These are phyloP conservation scores for Zalaria obscura DNA, from an alignment of 2,329 filamentous ascomycete genomes.

Conservation along the genomic window DNA sequence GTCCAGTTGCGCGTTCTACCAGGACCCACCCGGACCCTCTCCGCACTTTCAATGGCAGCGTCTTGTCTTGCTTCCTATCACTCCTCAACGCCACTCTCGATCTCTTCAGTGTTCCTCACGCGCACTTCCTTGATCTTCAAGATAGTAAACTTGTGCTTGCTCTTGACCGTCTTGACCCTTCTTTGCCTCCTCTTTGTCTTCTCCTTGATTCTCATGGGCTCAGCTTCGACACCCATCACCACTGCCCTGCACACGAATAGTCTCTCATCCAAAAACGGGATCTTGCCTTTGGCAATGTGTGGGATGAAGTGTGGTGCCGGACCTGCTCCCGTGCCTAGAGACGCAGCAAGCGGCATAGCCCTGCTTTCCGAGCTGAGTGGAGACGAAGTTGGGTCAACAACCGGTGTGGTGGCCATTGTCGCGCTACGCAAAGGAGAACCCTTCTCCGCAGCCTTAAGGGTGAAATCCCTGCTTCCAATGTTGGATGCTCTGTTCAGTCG, in stretches of 20 bases:
- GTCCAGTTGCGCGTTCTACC: too few relatives aligned
- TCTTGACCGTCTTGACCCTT: slow-evolving; percentile 59
- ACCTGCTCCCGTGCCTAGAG: slow-evolving; percentile 11
- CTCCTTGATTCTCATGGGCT: slow-evolving; percentile 42
- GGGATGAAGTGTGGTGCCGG: slow-evolving; percentile 22
- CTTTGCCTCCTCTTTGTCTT: slow-evolving; percentile 52
- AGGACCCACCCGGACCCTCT: too few relatives aligned
- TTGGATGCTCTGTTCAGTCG: slow-evolving; percentile 74
- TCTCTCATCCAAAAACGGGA: slow-evolving; percentile 58
- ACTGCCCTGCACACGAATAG: slow-evolving; percentile 75
- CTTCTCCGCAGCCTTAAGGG: slow-evolving; percentile 54
- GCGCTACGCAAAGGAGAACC: slow-evolving; percentile 27
- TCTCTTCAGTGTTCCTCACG: slow-evolving; percentile 44
- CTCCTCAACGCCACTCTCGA: slow-evolving; percentile 25
- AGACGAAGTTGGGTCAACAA: slow-evolving; percentile 15
- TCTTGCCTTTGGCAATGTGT: slow-evolving; percentile 22
- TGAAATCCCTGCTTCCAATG: slow-evolving; percentile 80
- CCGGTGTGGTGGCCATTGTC: slow-evolving; percentile 9
- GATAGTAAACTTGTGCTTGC: slow-evolving; percentile 84
- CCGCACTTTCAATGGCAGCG: too few relatives aligned
- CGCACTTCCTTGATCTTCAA: slow-evolving; percentile 71
- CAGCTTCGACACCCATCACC: slow-evolving; percentile 69
- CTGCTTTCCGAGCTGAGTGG: slow-evolving; percentile 10
- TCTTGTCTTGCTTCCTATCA: not conserved
- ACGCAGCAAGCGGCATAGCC: slow-evolving; percentile 15